Evolutionary conservation across 73 alveolate genomes (phyloP).

Genomic region (Tetrahymena thermophila): DNA sequence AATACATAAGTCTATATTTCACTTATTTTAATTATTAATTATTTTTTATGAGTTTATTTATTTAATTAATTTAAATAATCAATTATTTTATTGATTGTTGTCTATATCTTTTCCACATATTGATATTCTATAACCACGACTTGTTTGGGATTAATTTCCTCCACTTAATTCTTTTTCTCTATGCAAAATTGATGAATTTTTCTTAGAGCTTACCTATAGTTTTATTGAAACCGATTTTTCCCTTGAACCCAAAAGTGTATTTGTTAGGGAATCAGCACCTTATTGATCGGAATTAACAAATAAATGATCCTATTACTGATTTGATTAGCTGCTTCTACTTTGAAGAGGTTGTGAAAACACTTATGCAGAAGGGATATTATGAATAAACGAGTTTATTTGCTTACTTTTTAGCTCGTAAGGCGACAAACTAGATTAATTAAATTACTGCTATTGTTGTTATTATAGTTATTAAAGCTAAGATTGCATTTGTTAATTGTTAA

Average conservation of each 20-base stretch:
- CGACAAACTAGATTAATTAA: not conserved
- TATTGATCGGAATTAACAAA: not conserved
- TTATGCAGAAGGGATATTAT: not conserved
- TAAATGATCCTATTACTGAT: not conserved
- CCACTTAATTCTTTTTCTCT: not conserved
- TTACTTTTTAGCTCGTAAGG: not conserved
- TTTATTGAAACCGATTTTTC: not conserved
- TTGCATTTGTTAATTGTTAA: not conserved
- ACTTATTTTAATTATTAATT: not conserved
- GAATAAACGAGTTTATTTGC: not conserved
- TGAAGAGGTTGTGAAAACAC: not conserved
- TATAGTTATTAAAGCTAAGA: not conserved
- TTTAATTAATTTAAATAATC: not conserved
- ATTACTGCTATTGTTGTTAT: not conserved
- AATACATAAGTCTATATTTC: too few relatives aligned
- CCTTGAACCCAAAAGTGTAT: not conserved
- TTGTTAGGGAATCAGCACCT: not conserved
- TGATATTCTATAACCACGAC: not conserved
- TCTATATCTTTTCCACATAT: not conserved
- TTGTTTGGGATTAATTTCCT: not conserved
- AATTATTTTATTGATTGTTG: not conserved
- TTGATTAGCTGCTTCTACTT: not conserved
- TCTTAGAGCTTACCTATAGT: not conserved
- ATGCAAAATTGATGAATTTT: not conserved
- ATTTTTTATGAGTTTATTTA: too few relatives aligned